phyloP scores from a whole-genome alignment of 345 rosid species.

The Murraya paniculata region DNA sequence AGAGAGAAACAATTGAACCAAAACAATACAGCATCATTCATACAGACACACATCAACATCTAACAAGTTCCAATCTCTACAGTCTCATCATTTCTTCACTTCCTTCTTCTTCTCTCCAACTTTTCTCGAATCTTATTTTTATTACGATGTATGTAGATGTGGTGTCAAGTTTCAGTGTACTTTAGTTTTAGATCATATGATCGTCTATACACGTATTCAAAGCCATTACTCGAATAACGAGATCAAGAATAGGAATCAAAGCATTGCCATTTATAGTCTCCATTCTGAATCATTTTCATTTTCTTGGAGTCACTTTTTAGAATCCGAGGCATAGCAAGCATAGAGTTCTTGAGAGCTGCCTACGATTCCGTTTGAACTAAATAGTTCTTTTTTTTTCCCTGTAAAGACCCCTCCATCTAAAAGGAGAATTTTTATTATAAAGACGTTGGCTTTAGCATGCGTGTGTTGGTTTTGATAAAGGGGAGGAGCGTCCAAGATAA shows the following conservation, averaged over 20 bases:
- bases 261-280: slow-evolving; percentile 6
- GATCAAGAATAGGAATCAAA: slow-evolving; percentile 2
- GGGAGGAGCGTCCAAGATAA: slow-evolving; percentile 53
- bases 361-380: slow-evolving; percentile 45
- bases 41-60: slow-evolving; percentile 3
- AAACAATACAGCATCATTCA: slow-evolving; percentile 7
- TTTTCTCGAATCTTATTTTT: background rate
- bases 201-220: background rate
- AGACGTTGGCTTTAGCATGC: slow-evolving; percentile 53
- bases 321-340: slow-evolving; percentile 46
- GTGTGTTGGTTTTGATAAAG: slow-evolving; percentile 49
- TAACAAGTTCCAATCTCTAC: slow-evolving; percentile 6
- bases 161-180: background rate
- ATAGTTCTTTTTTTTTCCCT: slow-evolving; percentile 25
- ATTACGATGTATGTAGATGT: background rate
- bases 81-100: background rate
- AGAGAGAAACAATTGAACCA: slow-evolving; percentile 7
- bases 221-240: slow-evolving; percentile 4
- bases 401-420: slow-evolving; percentile 10
- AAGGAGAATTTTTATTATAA: slow-evolving; percentile 12
- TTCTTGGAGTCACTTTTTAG: slow-evolving; percentile 23
- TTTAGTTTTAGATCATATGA: slow-evolving; percentile 8
- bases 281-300: background rate
- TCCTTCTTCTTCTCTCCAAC: background rate
- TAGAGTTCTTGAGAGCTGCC: slow-evolving; percentile 22